Evolutionary conservation across 352 stramenopile species (phyloP).

Genomic region (Phytophthora constricta): DNA sequence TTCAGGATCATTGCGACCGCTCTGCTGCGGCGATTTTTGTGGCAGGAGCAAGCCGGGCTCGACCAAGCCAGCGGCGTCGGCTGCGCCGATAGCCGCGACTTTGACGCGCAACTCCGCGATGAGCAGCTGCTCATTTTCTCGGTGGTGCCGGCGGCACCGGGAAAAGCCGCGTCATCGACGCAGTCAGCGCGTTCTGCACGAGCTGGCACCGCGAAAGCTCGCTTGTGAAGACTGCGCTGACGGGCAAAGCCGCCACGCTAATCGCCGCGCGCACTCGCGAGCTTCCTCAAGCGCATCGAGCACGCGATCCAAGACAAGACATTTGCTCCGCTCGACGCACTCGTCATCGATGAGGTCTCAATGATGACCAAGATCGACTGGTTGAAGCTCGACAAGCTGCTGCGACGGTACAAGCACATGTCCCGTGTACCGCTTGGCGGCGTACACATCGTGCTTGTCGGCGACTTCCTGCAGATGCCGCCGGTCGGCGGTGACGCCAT

Average conservation of each 20-base stretch:
- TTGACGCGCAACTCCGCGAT: constrained; percentile 5
- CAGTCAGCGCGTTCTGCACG: constrained; percentile 9
- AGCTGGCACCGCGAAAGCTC: background rate
- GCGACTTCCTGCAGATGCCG: constrained; percentile 13
- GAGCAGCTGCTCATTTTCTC: constrained; percentile 20
- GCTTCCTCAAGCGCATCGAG: constrained; percentile 3
- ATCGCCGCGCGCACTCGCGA: background rate
- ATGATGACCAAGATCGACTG: constrained; percentile 1
- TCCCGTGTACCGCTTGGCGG: background rate
- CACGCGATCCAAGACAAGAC: constrained; percentile 1
- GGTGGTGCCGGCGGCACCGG: constrained; percentile 11
- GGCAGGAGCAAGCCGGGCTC: constrained; percentile 2
- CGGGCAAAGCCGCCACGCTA: background rate
- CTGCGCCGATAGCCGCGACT: background rate
- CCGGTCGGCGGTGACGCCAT: background rate
- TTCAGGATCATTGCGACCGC: constrained; percentile 8
- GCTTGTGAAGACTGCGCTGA: background rate
- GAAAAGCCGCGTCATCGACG: constrained; percentile 19
- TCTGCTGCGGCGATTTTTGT: constrained; percentile 2
- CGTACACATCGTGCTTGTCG: background rate
- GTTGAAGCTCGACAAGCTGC: constrained; percentile 1
- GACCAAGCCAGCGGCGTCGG: background rate
- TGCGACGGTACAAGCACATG: constrained; percentile 11
- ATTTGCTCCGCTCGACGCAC: background rate
- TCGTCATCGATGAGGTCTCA: background rate